These are phyloP conservation scores for Mycena epipterygia DNA, from an alignment of 768 basidiomycete genomes.

Conservation along the genomic window DNA sequence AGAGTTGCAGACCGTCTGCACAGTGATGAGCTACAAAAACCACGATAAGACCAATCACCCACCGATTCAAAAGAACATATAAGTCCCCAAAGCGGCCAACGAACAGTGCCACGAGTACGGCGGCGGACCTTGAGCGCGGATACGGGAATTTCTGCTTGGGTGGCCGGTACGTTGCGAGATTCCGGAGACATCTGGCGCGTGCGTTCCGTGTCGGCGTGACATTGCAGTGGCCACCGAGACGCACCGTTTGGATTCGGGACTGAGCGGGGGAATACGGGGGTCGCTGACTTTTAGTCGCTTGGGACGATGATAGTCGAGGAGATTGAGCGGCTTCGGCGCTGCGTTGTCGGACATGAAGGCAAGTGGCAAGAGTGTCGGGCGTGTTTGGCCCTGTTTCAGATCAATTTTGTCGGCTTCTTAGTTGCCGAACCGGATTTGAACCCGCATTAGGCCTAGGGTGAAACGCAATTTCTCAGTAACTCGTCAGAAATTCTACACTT, in stretches of 20 bases:
- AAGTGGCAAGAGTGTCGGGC: too few species aligned
- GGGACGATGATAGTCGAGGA: constrained; percentile 64
- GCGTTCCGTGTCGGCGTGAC: too few species aligned
- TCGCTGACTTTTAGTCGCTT: constrained; percentile 52
- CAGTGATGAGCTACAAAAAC: neutral
- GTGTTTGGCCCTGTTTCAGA: too few species aligned
- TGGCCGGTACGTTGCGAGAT: constrained; percentile 63
- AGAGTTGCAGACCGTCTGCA: constrained; percentile 81
- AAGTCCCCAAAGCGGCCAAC: constrained; percentile 87
- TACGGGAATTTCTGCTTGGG: constrained; percentile 56
- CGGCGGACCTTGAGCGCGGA: constrained; percentile 75
- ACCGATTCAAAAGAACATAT: constrained; percentile 85
- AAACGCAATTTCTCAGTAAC: too few species aligned
- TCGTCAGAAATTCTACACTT: too few species aligned
- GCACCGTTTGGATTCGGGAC: constrained; percentile 65
- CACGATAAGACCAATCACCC: constrained; percentile 38
- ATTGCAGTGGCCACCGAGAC: too few species aligned
- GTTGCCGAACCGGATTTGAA: too few species aligned
- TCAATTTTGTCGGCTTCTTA: too few species aligned
- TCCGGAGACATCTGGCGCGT: constrained; percentile 65
- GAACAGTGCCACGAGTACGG: constrained; percentile 88
- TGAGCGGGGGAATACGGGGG: constrained; percentile 62
- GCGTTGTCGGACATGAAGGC: constrained; percentile 28
- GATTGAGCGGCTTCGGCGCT: constrained; percentile 46
- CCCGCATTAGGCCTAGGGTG: too few species aligned